phyloP scores from a whole-genome alignment of 305 asterid species.

The Solanum chacoense region DNA sequence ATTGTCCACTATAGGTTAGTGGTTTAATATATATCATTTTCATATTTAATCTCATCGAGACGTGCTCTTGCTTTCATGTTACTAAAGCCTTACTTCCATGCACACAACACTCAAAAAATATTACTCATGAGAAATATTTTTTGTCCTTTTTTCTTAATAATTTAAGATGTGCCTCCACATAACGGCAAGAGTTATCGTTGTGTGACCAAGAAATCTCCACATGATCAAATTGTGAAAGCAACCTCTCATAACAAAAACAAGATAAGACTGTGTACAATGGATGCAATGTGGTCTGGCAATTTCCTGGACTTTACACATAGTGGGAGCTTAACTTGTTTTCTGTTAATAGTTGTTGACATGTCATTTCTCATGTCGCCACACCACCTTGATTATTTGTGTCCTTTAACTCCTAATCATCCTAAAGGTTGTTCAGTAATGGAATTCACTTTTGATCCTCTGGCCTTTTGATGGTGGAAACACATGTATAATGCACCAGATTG shows the following conservation, averaged over 20 bases:
- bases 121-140: not conserved
- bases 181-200: not conserved
- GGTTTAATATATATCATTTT: not conserved
- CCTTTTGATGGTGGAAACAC: constrained; percentile 53
- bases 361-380: not conserved
- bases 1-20: constrained; percentile 23
- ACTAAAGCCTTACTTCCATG: not conserved
- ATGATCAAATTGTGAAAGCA: not conserved
- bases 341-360: not conserved
- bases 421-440: constrained; percentile 9
- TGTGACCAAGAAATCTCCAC: not conserved
- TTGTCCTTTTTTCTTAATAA: not conserved
- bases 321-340: not conserved
- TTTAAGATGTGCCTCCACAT: not conserved
- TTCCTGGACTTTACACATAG: not conserved
- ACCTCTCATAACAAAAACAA: no score
- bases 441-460: not conserved
- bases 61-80: constrained; percentile 1
- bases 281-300: not conserved
- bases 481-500: constrained; percentile 55
- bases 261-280: not conserved
- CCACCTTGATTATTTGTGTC: not conserved
- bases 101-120: not conserved
- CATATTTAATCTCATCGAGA: no score
- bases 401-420: constrained; percentile 8